These are phyloP conservation scores for Colletotrichum chrysophilum DNA, from an alignment of 2,329 filamentous ascomycete species.

Conservation along the genomic window DNA sequence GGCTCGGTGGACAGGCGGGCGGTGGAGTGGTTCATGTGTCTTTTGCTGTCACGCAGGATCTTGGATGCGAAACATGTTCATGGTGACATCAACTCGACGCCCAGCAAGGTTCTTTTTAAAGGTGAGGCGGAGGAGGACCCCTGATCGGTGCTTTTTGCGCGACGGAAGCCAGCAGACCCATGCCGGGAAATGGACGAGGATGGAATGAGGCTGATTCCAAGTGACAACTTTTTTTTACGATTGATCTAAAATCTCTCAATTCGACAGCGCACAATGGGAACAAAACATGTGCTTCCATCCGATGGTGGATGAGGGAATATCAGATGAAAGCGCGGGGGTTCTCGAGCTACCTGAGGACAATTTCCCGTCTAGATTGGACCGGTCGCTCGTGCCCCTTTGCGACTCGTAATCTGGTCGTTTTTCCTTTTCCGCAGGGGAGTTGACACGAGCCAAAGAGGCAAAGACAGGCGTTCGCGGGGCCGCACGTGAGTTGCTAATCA, in stretches of 20 bases:
- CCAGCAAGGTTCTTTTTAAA: not conserved
- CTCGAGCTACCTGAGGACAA: constrained; percentile 15
- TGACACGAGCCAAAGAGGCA: not conserved
- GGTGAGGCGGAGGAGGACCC: not conserved
- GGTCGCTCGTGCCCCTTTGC: constrained; percentile 8
- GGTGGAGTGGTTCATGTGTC: not conserved
- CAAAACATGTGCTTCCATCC: not conserved
- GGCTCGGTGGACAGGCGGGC: not conserved
- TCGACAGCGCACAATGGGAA: not conserved
- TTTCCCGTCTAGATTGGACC: constrained; percentile 13
- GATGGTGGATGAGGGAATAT: not conserved
- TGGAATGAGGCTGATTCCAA: not conserved
- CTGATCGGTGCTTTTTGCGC: not conserved
- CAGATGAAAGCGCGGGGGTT: not conserved
- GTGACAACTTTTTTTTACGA: not conserved
- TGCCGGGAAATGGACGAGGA: not conserved
- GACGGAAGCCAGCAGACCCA: not conserved
- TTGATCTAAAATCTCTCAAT: not conserved
- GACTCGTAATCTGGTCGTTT: constrained; percentile 1
- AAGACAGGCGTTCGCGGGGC: not conserved
- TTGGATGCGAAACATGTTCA: not conserved
- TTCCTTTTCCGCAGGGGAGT: not conserved
- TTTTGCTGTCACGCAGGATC: not conserved
- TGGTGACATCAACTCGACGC: not conserved
- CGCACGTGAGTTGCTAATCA: not conserved